Evolutionary conservation across 768 basidiomycete species (phyloP).

Genomic region (Mrakia frigida): DNA sequence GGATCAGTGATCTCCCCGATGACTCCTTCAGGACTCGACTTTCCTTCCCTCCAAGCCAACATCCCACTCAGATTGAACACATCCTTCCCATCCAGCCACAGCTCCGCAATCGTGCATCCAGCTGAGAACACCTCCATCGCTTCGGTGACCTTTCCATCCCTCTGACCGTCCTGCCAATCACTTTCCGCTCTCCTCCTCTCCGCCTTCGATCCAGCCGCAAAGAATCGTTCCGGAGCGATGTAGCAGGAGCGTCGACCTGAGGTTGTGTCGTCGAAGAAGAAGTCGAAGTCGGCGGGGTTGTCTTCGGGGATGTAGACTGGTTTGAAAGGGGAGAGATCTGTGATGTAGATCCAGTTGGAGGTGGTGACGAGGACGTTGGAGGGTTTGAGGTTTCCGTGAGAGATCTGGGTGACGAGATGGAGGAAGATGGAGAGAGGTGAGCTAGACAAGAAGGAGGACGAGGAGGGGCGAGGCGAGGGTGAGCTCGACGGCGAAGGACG

Average conservation of each 20-base stretch:
- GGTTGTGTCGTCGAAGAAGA: slow-evolving; percentile 83
- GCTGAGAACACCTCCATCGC: slow-evolving; percentile 95
- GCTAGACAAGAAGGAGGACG: background rate
- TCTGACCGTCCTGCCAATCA: slow-evolving; percentile 48
- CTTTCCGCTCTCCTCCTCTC: slow-evolving; percentile 35
- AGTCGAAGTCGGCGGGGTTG: slow-evolving; percentile 95
- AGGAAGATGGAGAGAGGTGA: background rate
- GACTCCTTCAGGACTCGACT: slow-evolving; percentile 54
- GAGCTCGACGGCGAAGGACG: background rate
- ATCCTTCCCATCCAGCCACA: slow-evolving; percentile 89
- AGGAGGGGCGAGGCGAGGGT: no score
- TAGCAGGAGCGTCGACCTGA: slow-evolving; percentile 91
- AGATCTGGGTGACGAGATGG: slow-evolving; percentile 50
- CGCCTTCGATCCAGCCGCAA: slow-evolving; percentile 64
- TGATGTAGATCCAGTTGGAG: slow-evolving; percentile 90
- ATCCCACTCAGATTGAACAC: slow-evolving; percentile 90
- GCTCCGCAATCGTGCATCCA: slow-evolving; percentile 91
- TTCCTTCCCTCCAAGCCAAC: slow-evolving; percentile 87
- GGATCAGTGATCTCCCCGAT: slow-evolving; percentile 75
- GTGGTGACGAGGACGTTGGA: slow-evolving; percentile 95
- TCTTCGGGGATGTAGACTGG: slow-evolving; percentile 92
- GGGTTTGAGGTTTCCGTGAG: slow-evolving; percentile 96
- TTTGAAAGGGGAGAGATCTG: slow-evolving; percentile 94
- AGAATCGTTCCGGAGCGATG: slow-evolving; percentile 93
- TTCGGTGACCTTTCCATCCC: slow-evolving; percentile 81